Percentiles rank a stretch among this genome's conserved stretches.
These are phyloP conservation scores for Termitomyces eurrhizus DNA, from an alignment of 768 basidiomycete species.

Conservation along the genomic window DNA sequence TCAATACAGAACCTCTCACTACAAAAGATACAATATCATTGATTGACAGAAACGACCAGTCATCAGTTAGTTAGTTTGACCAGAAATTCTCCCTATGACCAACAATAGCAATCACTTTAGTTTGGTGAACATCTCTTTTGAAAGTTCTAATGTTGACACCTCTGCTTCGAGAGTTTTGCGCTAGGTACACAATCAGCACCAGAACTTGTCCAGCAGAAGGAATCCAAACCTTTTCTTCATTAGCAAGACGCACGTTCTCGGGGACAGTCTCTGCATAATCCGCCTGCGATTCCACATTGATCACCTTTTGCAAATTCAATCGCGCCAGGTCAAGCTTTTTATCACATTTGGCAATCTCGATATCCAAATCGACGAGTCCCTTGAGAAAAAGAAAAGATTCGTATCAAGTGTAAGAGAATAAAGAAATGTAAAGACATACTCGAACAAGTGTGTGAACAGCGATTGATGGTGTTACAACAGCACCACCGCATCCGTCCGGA, in stretches of 20 bases:
- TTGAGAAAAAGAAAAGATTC: constrained; percentile 23
- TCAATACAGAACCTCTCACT: background rate
- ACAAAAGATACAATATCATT: background rate
- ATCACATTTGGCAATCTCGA: constrained; percentile 83
- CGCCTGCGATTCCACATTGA: constrained; percentile 64
- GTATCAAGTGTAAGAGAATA: background rate
- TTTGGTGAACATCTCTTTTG: constrained; percentile 72
- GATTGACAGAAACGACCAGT: background rate
- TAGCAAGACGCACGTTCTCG: constrained; percentile 64
- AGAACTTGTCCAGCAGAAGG: background rate
- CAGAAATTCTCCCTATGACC: background rate
- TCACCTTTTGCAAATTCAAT: constrained; percentile 70
- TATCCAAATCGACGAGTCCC: constrained; percentile 88
- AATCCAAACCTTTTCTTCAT: constrained; percentile 75
- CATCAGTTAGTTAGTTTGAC: background rate
- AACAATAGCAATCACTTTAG: constrained; percentile 34
- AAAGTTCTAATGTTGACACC: constrained; percentile 63
- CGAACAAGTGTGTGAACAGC: constrained; percentile 82
- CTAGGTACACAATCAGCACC: constrained; percentile 33
- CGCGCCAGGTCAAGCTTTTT: constrained; percentile 81
- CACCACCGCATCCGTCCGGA: constrained; percentile 85
- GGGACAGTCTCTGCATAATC: constrained; percentile 84
- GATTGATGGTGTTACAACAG: constrained; percentile 70
- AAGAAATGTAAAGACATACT: constrained; percentile 36
- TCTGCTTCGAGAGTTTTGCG: constrained; percentile 78